Percentiles rank a stretch among this genome's conserved stretches.
Evolutionary conservation across 129 eudicot genomes (phyloP).

Genomic region (Oenanthe sinensis): DNA sequence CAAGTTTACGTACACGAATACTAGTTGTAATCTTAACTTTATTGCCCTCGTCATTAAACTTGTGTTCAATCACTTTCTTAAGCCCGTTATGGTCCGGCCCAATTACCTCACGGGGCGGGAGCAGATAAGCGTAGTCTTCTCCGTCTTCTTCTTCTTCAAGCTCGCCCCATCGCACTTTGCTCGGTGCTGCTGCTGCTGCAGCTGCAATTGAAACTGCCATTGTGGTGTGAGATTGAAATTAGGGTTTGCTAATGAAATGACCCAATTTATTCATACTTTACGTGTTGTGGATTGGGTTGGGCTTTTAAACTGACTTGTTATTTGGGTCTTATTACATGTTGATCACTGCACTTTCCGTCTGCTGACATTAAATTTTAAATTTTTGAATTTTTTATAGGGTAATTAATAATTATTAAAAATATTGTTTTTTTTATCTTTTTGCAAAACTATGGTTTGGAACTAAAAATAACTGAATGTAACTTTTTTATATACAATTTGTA

Average conservation of each 20-base stretch:
- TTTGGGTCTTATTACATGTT: no score
- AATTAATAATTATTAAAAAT: no score
- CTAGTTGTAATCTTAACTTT: constrained; percentile 78
- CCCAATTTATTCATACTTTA: no score
- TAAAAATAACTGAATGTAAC: no score
- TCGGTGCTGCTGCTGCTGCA: background rate
- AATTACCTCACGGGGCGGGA: constrained; percentile 64
- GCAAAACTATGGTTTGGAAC: no score
- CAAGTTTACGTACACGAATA: constrained; percentile 67
- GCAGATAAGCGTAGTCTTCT: constrained; percentile 52
- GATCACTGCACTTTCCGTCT: no score
- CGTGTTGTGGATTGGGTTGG: no score
- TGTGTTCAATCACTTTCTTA: constrained; percentile 63
- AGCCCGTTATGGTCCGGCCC: constrained; percentile 79
- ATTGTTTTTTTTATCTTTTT: no score
- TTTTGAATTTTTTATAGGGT: no score
- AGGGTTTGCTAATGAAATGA: background rate
- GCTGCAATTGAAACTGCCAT: background rate
- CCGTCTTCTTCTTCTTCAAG: constrained; percentile 78
- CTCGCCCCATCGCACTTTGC: constrained; percentile 74
- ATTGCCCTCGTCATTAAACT: constrained; percentile 66
- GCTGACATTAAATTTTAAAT: no score
- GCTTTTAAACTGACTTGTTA: no score
- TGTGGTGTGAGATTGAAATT: background rate
- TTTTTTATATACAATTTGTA: no score